These are phyloP conservation scores for Sporobolomyces pararoseus DNA, from an alignment of 768 basidiomycete species.

Conservation along the genomic window DNA sequence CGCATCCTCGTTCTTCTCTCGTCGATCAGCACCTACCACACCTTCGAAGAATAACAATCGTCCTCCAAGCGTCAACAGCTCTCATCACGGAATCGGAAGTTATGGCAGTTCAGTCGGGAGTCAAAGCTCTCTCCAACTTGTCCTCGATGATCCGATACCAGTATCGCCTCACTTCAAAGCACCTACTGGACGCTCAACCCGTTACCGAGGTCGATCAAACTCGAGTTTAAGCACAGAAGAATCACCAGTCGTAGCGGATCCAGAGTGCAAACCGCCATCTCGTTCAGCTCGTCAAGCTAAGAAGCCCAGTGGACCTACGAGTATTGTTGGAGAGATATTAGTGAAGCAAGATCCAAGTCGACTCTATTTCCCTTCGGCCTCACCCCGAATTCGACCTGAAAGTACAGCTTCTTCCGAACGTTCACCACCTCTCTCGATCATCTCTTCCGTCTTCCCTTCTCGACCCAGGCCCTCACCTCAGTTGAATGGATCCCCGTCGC, in stretches of 20 bases:
- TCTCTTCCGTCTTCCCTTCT: conserved; percentile 11
- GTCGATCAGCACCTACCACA: background rate
- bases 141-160: background rate
- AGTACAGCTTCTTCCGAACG: background rate
- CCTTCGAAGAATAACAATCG: background rate
- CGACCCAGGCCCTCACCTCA: background rate
- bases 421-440: conserved; percentile 7
- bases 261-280: background rate
- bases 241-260: background rate
- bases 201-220: too few species aligned
- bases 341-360: background rate
- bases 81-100: conserved; percentile 4
- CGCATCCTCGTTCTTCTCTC: background rate
- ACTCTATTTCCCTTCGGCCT: conserved; percentile 13
- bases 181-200: too few species aligned
- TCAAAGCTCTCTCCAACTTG: conserved; percentile 7
- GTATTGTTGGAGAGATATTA: background rate
- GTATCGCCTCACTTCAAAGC: background rate
- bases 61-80: background rate
- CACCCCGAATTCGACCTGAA: background rate
- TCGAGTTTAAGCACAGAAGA: background rate
- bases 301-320: background rate
- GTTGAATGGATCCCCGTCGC: background rate
- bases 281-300: background rate
- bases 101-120: background rate